A percentile compares a stretch with the other conserved stretches of the same genome.
Conservation (phyloP, 2,329 filamentous ascomycete species). For the Nemania sp. region DNA sequence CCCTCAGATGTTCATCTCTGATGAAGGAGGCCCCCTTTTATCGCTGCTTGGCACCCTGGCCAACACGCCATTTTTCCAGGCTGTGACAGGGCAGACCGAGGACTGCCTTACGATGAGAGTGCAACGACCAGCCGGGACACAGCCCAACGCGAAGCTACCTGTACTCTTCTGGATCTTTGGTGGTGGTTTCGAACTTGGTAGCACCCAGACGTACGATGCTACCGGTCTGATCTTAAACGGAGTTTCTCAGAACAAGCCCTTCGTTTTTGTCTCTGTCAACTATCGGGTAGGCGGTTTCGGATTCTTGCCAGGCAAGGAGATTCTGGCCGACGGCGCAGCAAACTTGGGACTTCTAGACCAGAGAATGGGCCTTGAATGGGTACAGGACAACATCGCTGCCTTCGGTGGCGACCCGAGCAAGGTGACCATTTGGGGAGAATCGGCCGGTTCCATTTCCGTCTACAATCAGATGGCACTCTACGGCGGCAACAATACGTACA, state of each 20-base stretch:
- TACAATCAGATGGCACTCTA: slow-evolving; percentile 78
- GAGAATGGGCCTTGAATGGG: slow-evolving; percentile 73
- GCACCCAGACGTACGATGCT: slow-evolving; percentile 55
- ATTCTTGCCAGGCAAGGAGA: slow-evolving; percentile 71
- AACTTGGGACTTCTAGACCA: slow-evolving; percentile 78
- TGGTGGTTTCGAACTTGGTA: slow-evolving; percentile 63
- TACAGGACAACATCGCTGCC: slow-evolving; percentile 73
- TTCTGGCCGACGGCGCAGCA: slow-evolving; percentile 67
- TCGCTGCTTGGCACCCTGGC: slow-evolving; percentile 54
- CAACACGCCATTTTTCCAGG: slow-evolving; percentile 63
- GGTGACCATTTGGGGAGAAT: slow-evolving; percentile 80
- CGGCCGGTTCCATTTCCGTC: slow-evolving; percentile 72
- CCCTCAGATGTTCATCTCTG: slow-evolving; percentile 70
- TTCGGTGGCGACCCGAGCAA: slow-evolving; percentile 82
- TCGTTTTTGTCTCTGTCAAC: slow-evolving; percentile 78
- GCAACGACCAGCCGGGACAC: slow-evolving; percentile 61
- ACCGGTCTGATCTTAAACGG: slow-evolving; percentile 51
- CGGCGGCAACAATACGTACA: slow-evolving; percentile 73
- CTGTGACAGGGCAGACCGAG: slow-evolving; percentile 58
- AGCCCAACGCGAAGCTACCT: slow-evolving; percentile 60
- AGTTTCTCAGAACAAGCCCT: slow-evolving; percentile 59
- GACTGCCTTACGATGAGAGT: slow-evolving; percentile 68
- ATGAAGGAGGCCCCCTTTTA: slow-evolving; percentile 42
- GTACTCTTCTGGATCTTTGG: slow-evolving; percentile 75
- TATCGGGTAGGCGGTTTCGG: slow-evolving; percentile 78